Evolutionary conservation across 2,329 filamentous ascomycete species (phyloP), one percentile per base, ranked within the genome.

Genomic region (Trichoderma brevicompactum): DNA sequence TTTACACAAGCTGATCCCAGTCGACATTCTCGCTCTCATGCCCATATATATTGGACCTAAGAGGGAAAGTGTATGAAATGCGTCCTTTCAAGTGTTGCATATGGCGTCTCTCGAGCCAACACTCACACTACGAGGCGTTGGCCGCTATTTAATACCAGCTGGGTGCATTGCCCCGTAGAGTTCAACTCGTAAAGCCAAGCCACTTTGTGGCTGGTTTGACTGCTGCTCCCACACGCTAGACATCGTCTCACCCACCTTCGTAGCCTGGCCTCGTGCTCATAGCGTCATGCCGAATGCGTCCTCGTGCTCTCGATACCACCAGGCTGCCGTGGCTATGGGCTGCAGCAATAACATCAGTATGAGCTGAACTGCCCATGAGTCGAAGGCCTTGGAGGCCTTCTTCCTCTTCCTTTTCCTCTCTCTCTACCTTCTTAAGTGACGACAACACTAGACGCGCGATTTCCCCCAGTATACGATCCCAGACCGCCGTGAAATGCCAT

Each of bases 211-310:
- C 60, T 63, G 56, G 44, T 60, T 60, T 60, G 56, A 5, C 32
- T 28, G 50, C 50, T n/a, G 48, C 62, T 64, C 49, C 49, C 40
- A 54, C 63, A 56, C 62, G 23, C 23, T 49, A 54, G 40, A 63
- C 60, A 44, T 53, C 49, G 60, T 63, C 60, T 63, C 60, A 63
- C 60, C 56, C 60, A 54, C 60, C 49, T 44, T 28, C 19, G 44
- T 23, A 64, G 59, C 50, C 60, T 58, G 65, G 60, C 60, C 65
- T 55, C 65, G 65, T 66, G 65, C 59, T 36, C 65, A 66, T 64
- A 63, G 59, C 65, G 65, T 66, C 65, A 66, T 64, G 60, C 65
- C 60, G 43, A 44, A 53, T 58, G 36, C 50, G 60, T 65, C 65
- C 65, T 66, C 65, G 65, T 66, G 65, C 65, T 61, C 65, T 48